Evolutionary conservation across 371 early-diverging fungal genomes (phyloP).

Genomic region (Circinella minor): DNA sequence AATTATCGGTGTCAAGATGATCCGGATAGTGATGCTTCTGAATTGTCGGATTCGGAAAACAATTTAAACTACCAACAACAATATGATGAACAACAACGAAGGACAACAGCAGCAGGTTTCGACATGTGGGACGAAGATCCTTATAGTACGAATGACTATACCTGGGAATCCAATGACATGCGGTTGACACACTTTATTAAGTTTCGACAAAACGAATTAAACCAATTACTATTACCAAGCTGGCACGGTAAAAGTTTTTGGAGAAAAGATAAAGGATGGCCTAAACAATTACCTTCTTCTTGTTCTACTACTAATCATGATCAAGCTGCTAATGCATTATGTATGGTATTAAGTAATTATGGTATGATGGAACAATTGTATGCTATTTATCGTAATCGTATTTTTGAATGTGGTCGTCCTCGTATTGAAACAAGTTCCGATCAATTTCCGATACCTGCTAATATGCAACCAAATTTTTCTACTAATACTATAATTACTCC

Average conservation of each 20-base stretch:
- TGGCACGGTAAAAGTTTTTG: constrained; percentile 40
- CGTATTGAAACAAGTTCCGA: constrained; percentile 1
- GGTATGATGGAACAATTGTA: constrained; percentile 52
- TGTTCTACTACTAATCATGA: constrained; percentile 56
- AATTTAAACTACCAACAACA: neutral
- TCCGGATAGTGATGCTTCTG: constrained; percentile 47
- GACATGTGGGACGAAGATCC: constrained; percentile 63
- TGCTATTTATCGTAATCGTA: constrained; percentile 49
- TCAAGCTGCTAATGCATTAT: constrained; percentile 58
- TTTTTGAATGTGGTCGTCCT: constrained; percentile 55
- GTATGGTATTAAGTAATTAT: constrained; percentile 46
- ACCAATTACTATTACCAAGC: constrained; percentile 5
- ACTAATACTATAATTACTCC: neutral
- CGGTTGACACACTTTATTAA: constrained; percentile 42
- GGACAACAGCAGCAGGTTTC: constrained; percentile 27
- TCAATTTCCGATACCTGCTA: neutral
- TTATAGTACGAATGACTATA: constrained; percentile 53
- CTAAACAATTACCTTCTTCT: constrained; percentile 53
- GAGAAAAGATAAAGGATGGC: constrained; percentile 51
- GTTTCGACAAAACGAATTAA: constrained; percentile 23
- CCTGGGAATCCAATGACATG: constrained; percentile 60
- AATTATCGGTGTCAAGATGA: constrained; percentile 42
- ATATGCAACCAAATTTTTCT: neutral
- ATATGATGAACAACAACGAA: neutral
- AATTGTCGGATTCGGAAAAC: constrained; percentile 32